Percentiles rank a stretch among this genome's conserved stretches.
Evolutionary conservation across 169 alveolate species (phyloP).

Genomic region (Cryptosporidium ubiquitum): DNA sequence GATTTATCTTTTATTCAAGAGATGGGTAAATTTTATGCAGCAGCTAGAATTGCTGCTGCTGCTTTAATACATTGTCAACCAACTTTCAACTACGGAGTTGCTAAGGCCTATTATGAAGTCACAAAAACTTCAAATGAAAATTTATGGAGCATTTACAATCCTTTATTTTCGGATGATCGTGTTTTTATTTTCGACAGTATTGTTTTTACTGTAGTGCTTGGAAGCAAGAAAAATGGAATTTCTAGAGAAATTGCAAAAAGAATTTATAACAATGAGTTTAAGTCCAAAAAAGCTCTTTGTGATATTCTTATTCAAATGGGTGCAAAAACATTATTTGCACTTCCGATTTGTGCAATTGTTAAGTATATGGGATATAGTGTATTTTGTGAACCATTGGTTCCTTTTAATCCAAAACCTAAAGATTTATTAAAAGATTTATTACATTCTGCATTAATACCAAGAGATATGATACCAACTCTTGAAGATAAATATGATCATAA

Average conservation of each 20-base stretch:
- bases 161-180: conserved; percentile 79
- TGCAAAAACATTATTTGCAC: conserved; percentile 43
- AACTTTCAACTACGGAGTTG: conserved; percentile 36
- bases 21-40: conserved; percentile 58
- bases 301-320: conserved; percentile 68
- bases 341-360: conserved; percentile 56
- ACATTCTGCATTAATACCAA: not conserved
- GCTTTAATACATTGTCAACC: conserved; percentile 71
- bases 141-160: conserved; percentile 77
- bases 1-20: conserved; percentile 50
- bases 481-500: conserved; percentile 18
- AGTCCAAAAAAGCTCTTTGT: conserved; percentile 57
- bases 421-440: conserved; percentile 39
- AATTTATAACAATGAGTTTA: conserved; percentile 62
- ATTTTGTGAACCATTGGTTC: conserved; percentile 61
- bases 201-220: conserved; percentile 78
- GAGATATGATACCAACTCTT: not conserved
- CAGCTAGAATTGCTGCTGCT: conserved; percentile 40
- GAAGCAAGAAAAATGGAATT: conserved; percentile 72
- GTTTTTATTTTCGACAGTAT: conserved; percentile 80
- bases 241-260: conserved; percentile 72
- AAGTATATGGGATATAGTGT: conserved; percentile 69
- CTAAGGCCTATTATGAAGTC: conserved; percentile 49
- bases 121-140: conserved; percentile 25
- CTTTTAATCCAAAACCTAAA: conserved; percentile 66